These are phyloP conservation scores for Penicillium janthinellum DNA, from an alignment of 2,329 filamentous ascomycete species.

Conservation along the genomic window DNA sequence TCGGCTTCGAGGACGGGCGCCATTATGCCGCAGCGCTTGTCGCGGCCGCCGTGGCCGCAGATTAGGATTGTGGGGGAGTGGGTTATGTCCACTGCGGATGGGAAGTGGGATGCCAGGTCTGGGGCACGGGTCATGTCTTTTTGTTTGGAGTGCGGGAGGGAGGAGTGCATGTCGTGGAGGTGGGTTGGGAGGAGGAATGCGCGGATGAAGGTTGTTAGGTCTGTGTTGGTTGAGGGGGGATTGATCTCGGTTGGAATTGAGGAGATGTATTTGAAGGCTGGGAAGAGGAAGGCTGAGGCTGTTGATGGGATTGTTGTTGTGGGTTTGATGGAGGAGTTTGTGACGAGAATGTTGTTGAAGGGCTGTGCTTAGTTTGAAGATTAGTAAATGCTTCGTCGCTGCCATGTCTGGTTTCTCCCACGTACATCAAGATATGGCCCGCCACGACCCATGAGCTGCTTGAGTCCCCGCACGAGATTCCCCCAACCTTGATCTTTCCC, in stretches of 20 bases:
- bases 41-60: conserved; percentile 82
- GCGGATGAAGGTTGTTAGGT: conserved; percentile 49
- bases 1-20: conserved; percentile 72
- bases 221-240: conserved; percentile 32
- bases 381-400: background rate
- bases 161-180: conserved; percentile 37
- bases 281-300: conserved; percentile 72
- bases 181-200: conserved; percentile 44
- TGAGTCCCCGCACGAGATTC: conserved; percentile 65
- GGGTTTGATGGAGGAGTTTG: conserved; percentile 73
- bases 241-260: conserved; percentile 66
- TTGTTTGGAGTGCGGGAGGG: conserved; percentile 33
- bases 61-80: conserved; percentile 65
- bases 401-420: background rate
- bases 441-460: conserved; percentile 65
- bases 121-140: conserved; percentile 51
- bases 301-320: conserved; percentile 34
- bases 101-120: conserved; percentile 52
- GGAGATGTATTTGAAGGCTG: conserved; percentile 79
- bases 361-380: conserved; percentile 64
- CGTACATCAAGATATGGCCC: conserved; percentile 65
- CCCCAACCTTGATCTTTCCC: conserved; percentile 53
- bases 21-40: conserved; percentile 77
- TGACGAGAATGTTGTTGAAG: conserved; percentile 76
- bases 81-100: conserved; percentile 67